Conservation (phyloP, 2,329 filamentous ascomycete genomes). For the Decorospora gaudefroyi region DNA sequence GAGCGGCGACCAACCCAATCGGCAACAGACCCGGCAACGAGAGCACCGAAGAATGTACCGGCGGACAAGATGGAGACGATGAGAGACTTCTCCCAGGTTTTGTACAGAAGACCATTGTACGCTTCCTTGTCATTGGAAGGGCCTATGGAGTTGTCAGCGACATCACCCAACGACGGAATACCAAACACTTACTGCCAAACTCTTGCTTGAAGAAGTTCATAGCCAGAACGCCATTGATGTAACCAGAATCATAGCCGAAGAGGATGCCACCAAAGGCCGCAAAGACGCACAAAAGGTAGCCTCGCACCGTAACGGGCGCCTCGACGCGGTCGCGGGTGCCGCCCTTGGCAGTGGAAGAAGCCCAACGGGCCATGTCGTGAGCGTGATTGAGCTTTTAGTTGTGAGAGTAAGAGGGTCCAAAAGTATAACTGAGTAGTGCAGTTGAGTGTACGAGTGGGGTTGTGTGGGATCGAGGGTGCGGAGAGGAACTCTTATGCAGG, state of each 20-base stretch:
- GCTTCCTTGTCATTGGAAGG: constrained; percentile 51
- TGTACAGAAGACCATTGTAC: constrained; percentile 44
- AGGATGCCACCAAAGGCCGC: constrained; percentile 65
- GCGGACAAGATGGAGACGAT: constrained; percentile 83
- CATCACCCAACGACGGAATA: neutral
- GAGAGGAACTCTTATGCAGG: neutral
- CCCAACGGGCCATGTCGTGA: constrained; percentile 33
- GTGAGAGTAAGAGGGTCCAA: constrained; percentile 10
- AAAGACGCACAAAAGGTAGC: constrained; percentile 53
- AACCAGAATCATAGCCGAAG: constrained; percentile 79
- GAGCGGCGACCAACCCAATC: constrained; percentile 72
- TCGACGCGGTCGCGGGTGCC: constrained; percentile 59
- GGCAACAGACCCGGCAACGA: constrained; percentile 68
- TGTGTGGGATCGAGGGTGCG: neutral
- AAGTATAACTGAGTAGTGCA: neutral
- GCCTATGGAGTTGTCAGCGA: constrained; percentile 59
- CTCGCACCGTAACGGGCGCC: constrained; percentile 55
- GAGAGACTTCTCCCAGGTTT: constrained; percentile 63
- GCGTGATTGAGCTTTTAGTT: constrained; percentile 8
- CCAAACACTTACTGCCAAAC: constrained; percentile 51
- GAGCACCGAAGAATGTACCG: constrained; percentile 77
- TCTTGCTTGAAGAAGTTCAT: constrained; percentile 47
- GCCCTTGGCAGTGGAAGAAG: constrained; percentile 21
- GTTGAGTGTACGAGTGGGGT: constrained; percentile 1
- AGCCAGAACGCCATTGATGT: constrained; percentile 68